These are phyloP conservation scores for Porcisia hertigi DNA, from an alignment of 208 protist genomes.

Conservation along the genomic window DNA sequence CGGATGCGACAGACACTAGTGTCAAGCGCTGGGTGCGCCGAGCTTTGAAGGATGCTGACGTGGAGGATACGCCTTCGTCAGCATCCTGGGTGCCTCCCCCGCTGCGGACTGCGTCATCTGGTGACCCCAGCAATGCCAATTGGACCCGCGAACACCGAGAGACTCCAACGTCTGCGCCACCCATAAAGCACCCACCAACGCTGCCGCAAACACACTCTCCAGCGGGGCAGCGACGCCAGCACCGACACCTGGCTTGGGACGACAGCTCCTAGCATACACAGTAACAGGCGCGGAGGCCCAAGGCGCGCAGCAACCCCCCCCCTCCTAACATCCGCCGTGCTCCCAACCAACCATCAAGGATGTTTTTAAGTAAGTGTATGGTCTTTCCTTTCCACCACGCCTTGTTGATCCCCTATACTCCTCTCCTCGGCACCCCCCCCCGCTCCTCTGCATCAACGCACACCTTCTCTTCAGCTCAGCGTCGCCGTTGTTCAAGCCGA, in stretches of 20 bases:
- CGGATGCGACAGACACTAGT: conserved; percentile 36
- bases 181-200: background rate
- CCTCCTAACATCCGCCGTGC: too few relatives aligned
- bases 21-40: conserved; percentile 41
- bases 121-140: background rate
- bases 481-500: background rate
- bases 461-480: background rate
- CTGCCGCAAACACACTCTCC: background rate
- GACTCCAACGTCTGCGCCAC: background rate
- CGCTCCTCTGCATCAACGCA: background rate
- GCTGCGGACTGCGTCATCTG: conserved; percentile 3
- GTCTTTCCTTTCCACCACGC: too few relatives aligned
- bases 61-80: background rate
- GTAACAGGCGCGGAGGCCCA: background rate
- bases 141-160: background rate
- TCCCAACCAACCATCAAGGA: too few relatives aligned
- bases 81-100: conserved; percentile 6
- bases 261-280: background rate
- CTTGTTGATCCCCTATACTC: background rate
- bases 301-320: background rate
- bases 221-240: conserved; percentile 1
- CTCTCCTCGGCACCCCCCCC: background rate
- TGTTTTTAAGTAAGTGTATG: too few relatives aligned
- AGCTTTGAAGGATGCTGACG: conserved; percentile 11
- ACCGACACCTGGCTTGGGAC: background rate